These are phyloP conservation scores for Amphirosellinia nigrospora DNA, from an alignment of 495 filamentous ascomycete species.

Conservation along the genomic window DNA sequence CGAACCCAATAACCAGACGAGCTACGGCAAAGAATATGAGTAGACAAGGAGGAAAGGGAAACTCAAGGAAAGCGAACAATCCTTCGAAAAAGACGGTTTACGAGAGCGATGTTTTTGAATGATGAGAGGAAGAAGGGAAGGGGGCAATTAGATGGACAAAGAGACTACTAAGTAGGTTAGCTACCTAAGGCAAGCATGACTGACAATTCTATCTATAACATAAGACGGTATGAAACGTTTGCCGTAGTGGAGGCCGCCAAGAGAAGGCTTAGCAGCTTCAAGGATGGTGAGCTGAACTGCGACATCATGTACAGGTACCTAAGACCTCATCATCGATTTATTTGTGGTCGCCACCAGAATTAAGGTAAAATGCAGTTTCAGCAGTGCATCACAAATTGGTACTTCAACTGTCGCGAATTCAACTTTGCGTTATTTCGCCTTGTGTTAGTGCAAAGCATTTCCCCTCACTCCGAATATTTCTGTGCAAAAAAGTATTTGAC, in stretches of 20 bases:
- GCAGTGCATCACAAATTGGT: not conserved
- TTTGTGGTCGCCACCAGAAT: not conserved
- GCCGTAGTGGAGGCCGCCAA: constrained; percentile 10
- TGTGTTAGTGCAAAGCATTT: not conserved
- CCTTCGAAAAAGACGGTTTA: not conserved
- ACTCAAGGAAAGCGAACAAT: not conserved
- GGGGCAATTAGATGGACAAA: not conserved
- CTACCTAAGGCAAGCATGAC: too few relatives aligned
- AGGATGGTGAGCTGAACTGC: not conserved
- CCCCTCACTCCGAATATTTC: not conserved
- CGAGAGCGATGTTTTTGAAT: not conserved
- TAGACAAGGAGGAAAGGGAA: not conserved
- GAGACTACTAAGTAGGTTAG: too few relatives aligned
- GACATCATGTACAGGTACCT: not conserved
- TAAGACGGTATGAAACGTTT: constrained; percentile 16
- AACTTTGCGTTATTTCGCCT: not conserved
- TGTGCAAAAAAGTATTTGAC: not conserved
- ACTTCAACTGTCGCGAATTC: not conserved
- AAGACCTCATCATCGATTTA: not conserved
- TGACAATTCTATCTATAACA: not conserved
- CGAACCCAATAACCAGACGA: constrained; percentile 1
- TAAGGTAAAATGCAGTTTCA: not conserved
- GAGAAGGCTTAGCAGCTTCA: constrained; percentile 17
- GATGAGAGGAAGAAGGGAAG: not conserved
- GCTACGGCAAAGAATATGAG: not conserved